Evolutionary conservation across 2,329 filamentous ascomycete genomes (phyloP), one percentile per base, ranked within the genome.

Genomic region (Epichloe sp.): DNA sequence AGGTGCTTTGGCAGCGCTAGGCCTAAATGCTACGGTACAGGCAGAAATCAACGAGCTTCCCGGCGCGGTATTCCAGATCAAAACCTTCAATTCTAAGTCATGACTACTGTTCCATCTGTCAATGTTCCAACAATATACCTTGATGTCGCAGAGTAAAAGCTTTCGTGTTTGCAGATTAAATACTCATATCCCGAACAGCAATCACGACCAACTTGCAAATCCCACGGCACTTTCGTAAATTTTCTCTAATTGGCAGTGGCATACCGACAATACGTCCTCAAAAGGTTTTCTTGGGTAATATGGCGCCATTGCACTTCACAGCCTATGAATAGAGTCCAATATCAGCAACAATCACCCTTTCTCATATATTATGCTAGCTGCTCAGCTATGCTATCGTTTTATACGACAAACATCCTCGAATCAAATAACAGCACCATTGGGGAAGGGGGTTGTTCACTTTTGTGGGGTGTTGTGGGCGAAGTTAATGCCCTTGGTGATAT

Each of bases 51-150:
- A 76, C 51, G 91, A 95, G 65, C 74, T 98, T 50, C 93, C 93
- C 0, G 79, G 79, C 5, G 93, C 91, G 37, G 88, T 90, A 1
- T 98, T 98, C 66, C 93, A 98, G 71, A 96, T 98, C 66, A 94
- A 94, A 72, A 93, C 87, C 40, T 72, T 85, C 48, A 77, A 81
- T 26, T 68, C 77, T 35, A 88, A 88, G 69, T 69, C 78, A 62
- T 85, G 72, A 61, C 54, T 55, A 53, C 36, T 26, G 41, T 23
- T 15, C 11, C 19, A 15, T 48, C n/a, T 11, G 15, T n/a, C 34
- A 4, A 15, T 15, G 26, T 26, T 26, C 36, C 48, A 15, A 49
- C 41, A 38, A 38, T 3, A 26, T 19, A 31, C 34, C 21, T 23
- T n/a, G 15, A n/a, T 35, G 6, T 23, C 19, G 35, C 38, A 37